Base-by-base conservation (phyloP, 768 basidiomycete genomes). In the Pleurotus giganteus region DNA sequence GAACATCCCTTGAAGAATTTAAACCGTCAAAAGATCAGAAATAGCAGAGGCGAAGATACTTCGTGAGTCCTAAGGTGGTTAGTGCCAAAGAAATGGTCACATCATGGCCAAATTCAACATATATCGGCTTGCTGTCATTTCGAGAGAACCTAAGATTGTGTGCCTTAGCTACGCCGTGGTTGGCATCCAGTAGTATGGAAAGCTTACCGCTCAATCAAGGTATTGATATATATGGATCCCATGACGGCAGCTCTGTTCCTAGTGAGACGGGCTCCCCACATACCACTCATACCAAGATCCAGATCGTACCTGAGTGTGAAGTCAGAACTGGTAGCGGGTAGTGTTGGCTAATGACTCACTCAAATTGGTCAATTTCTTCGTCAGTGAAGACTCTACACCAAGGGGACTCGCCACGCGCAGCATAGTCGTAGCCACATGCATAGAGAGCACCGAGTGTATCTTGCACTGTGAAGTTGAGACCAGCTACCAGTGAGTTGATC, bases 51-150 rank as follows among this genome's bases (percentile, higher is more conserved):
- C n/a, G n/a, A 5, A 60, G 69, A 47, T 42, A 73, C 71, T 69
- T 69, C 54, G 69, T 72, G n/a, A 74, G 64, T 0, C 67, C 67
- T 60, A 75, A 65, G 1, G 71, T 70, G 17, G 75, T 70, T 28
- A 74, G 52, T 2, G 70, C 68, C 27, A 72, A 45, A 58, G 75
- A 67, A 53, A 77, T 67, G 27, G 70, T 74, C 7, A 68, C 72
- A 47, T 76, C 73, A 56, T 77, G 73, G 4, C 74, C 74, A 54
- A 76, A 77, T 61, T 77, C 72, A 27, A 78, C 63, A 61, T 71
- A 74, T n/a, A 72, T 60, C 34, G 62, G 46, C 47, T 65, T 47
- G 12, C 68, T 66, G 45, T 70, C 65, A 31, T 64, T 69, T 23
- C 65, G 68, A 17, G 60, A 55, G 63, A 74, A 73, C 17, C 66